Base-by-base conservation (phyloP, 2,329 filamentous ascomycete species). In the Ascochyta clinopodiicola region DNA sequence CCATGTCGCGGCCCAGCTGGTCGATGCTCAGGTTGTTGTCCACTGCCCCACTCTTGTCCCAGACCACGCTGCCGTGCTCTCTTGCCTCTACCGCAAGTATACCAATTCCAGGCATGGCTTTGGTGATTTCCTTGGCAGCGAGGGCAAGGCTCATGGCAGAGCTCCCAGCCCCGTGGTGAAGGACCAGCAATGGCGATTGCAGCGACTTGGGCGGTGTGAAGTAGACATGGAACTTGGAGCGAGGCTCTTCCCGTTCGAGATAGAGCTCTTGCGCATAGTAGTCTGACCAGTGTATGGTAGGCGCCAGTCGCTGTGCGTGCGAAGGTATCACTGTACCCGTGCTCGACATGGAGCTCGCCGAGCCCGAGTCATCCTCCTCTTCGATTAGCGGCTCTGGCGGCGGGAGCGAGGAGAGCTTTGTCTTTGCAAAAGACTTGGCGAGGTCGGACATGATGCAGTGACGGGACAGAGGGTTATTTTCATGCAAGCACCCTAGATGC, bases 131-230 rank as follows among this genome's bases (percentile, higher is more conserved):
- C 39, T 86, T 82, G 2, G 88, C 86, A 57, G 96, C 86, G 4
- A 91, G 82, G 5, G 93, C 93, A 77, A 98, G 99, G 2, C 92
- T 96, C 55, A 98, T 84, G 6, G 90, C 96, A 0, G 93, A 96
- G 4, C 93, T 96, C 15, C 95, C 95, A 36, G 91, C 95, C 35
- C 95, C 95, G 77, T 99, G 95, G 72, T 99, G 95, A 77, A 90
- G 91, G 56, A 98, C 89, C 75, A 99, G 93, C 5, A 99, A 81
- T 0, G 94, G 92, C 0, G 89, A 91, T 58, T 83, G 87, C 37
- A 83, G 83, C 8, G 79, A 73, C 1, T 73, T 70, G 1, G 94
- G 93, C 0, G 92, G 92, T 19, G 87, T 96, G 38, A 98, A 81
- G 75, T 98, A 98, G 53, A 86, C 90, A 79, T 99, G 95, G 71